Base-by-base conservation (phyloP, 805 yeast genomes). In the Cyberlindnera nakhonratchasimensis region DNA sequence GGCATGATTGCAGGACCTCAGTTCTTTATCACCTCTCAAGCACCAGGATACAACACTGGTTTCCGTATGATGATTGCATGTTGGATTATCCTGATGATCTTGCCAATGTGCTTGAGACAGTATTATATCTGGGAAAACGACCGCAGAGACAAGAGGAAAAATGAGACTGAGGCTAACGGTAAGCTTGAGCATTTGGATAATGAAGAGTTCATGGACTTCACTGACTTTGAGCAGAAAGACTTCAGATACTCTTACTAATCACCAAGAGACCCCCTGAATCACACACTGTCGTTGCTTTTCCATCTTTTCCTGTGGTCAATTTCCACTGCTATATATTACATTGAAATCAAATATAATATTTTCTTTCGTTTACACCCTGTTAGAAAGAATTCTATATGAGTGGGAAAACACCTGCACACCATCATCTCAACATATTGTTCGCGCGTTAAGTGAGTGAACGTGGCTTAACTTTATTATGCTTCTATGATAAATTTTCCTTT, bases 161-260 rank as follows among this genome's bases (percentile, higher is more conserved):
- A 24, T n/a, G 29, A 20, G 21, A 20, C 19, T 17, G 30, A 26
- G 20, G 13, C 25, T 21, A 8, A 4, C 5, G 38, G 20, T 13
- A 33, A 24, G n/a, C 17, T 18, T 7, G 24, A 31, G 21, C 24
- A 26, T 13, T 23, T 33, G 12, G 46, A 42, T 35, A 37, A 42
- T 22, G 39, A 37, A 20, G 46, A 42, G 46, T 37, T 42, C 36
- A 10, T 42, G 36, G 46, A 42, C 22, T 25, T 26, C 10, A 42
- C 46, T 14, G 46, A 42, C 32, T n/a, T 19, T 9, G 39, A 42
- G 39, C 40, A 42, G 39, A 33, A 14, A 14, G 30, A 26, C 18
- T 38, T 37, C 42, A 37, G 46, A 37, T 42, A 42, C 34, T 21
- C 30, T 7, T 36, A 29, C 29, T 40, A 18, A 36, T 16, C 19